These are phyloP conservation scores for Acer saccharum DNA, from an alignment of 345 rosid species.

Conservation along the genomic window DNA sequence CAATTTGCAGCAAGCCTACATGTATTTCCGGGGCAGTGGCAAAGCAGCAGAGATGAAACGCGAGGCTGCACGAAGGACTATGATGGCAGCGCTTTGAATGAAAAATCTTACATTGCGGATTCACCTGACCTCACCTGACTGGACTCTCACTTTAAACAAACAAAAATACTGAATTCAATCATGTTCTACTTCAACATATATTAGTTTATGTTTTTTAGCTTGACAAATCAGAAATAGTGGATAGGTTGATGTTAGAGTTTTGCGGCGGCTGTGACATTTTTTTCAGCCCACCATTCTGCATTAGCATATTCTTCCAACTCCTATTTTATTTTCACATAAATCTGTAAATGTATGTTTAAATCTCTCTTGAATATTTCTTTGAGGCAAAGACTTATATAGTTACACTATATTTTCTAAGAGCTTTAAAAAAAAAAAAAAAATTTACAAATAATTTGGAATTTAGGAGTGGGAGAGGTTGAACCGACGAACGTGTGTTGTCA, in stretches of 20 bases:
- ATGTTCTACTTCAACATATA: background rate
- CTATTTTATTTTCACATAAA: background rate
- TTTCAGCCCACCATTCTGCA: background rate
- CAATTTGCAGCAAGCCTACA: slow-evolving; percentile 84
- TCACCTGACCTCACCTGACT: background rate
- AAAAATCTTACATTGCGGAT: background rate
- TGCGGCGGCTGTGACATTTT: background rate
- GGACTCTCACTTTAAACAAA: too few relatives aligned
- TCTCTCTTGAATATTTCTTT: background rate
- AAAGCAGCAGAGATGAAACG: slow-evolving; percentile 90
- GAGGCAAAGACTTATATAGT: background rate
- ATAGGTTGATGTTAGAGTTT: slow-evolving; percentile 4
- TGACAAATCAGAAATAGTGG: background rate
- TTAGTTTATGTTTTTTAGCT: background rate
- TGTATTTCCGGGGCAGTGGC: slow-evolving; percentile 91
- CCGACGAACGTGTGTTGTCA: too few relatives aligned
- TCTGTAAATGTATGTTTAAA: background rate
- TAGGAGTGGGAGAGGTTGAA: too few relatives aligned
- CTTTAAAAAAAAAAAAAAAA: too few relatives aligned
- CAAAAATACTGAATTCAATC: background rate
- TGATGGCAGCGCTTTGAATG: slow-evolving; percentile 74
- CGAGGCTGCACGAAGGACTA: slow-evolving; percentile 65
- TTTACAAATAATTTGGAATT: too few relatives aligned
- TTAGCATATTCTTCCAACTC: background rate
- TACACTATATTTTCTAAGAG: too few relatives aligned